phyloP scores from a whole-genome alignment of 2,329 filamentous ascomycete genomes.

The Xylaria sp. region DNA sequence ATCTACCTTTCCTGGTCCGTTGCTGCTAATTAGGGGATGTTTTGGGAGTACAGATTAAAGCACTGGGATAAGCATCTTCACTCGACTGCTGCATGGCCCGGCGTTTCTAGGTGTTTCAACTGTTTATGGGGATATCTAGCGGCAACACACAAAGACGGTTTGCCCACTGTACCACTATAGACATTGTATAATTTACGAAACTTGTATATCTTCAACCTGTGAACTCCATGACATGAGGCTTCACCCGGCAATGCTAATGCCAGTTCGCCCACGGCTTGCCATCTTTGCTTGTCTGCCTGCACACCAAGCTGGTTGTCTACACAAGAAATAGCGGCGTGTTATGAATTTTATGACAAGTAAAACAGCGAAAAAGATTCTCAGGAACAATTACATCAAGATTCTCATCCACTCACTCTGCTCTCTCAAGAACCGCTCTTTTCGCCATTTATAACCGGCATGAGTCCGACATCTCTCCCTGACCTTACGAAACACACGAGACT shows the following conservation, averaged over 20 bases:
- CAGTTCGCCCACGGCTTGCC: background rate
- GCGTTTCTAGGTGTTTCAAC: conserved; percentile 47
- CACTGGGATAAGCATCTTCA: conserved; percentile 55
- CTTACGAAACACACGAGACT: conserved; percentile 55
- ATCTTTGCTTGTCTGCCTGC: background rate
- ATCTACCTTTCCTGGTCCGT: background rate
- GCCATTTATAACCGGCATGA: conserved; percentile 50
- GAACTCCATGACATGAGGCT: background rate
- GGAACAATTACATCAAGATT: background rate
- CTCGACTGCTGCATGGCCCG: conserved; percentile 59
- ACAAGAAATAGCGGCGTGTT: background rate
- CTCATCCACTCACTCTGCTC: conserved; percentile 45
- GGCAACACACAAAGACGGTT: conserved; percentile 20
- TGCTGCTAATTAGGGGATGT: conserved; percentile 4
- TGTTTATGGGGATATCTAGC: conserved; percentile 23
- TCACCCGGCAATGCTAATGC: background rate
- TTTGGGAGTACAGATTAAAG: conserved; percentile 25
- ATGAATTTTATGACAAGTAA: background rate
- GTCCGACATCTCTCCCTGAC: conserved; percentile 54
- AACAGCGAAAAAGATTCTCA: background rate
- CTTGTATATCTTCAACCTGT: background rate
- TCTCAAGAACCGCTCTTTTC: conserved; percentile 53
- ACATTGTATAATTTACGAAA: conserved; percentile 34
- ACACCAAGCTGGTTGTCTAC: background rate
- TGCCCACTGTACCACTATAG: conserved; percentile 35